Evolutionary conservation across 192 early-diverging fungal species (phyloP).

Genomic region (Coemansia sp.): DNA sequence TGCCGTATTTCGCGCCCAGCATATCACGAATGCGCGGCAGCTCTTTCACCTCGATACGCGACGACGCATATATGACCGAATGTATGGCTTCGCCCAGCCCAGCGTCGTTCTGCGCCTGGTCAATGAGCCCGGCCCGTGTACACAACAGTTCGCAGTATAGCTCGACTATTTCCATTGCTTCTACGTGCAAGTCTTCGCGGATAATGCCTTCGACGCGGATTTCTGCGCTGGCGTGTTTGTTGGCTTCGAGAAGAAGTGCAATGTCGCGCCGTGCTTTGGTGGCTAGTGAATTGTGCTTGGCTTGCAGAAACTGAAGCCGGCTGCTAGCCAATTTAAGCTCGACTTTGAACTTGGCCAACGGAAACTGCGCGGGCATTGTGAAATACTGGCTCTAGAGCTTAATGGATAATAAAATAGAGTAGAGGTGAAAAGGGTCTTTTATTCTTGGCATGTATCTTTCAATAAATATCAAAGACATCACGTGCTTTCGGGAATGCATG

Average conservation of each 20-base stretch:
- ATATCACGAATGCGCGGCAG: conserved; percentile 74
- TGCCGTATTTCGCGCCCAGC: conserved; percentile 79
- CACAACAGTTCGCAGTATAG: conserved; percentile 86
- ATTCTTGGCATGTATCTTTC: too few relatives aligned
- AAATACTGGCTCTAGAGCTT: background rate
- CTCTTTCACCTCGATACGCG: conserved; percentile 83
- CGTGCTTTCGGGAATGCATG: conserved; percentile 48
- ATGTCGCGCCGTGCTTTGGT: conserved; percentile 80
- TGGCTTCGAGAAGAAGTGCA: conserved; percentile 71
- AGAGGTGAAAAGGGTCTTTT: background rate
- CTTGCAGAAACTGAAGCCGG: conserved; percentile 84
- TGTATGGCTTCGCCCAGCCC: conserved; percentile 84
- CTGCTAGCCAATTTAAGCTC: conserved; percentile 86
- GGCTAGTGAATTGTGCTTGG: conserved; percentile 78
- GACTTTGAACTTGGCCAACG: conserved; percentile 66
- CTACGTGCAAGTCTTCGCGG: conserved; percentile 88
- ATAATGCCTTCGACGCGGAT: conserved; percentile 92
- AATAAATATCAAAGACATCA: too few relatives aligned
- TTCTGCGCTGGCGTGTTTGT: conserved; percentile 84
- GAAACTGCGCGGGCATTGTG: conserved; percentile 7
- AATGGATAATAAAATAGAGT: background rate
- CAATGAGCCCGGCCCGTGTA: conserved; percentile 85
- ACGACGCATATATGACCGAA: conserved; percentile 89
- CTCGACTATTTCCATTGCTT: conserved; percentile 92
- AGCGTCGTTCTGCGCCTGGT: conserved; percentile 75